These are phyloP conservation scores for Leccinum broughii DNA, from an alignment of 768 basidiomycete genomes.

Conservation along the genomic window DNA sequence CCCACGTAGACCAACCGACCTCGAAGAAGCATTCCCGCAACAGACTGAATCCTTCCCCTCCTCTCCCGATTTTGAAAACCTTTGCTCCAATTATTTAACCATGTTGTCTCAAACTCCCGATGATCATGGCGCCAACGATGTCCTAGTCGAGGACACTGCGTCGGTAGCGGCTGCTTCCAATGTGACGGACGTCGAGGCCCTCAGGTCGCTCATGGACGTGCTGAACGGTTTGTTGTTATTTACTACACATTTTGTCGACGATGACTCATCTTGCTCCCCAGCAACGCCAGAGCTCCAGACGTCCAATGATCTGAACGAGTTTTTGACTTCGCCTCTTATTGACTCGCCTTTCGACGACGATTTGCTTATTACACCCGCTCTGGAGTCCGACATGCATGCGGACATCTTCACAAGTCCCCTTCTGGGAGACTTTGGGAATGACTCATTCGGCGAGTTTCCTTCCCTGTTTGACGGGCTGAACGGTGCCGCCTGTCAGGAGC, in stretches of 20 bases:
- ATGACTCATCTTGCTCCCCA: neutral
- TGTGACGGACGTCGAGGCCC: constrained; percentile 31
- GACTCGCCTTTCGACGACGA: constrained; percentile 49
- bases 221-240: constrained; percentile 34
- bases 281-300: constrained; percentile 42
- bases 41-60: constrained; percentile 25
- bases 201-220: constrained; percentile 41
- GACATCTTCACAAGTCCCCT: constrained; percentile 46
- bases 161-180: constrained; percentile 23
- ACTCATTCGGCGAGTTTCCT: constrained; percentile 34
- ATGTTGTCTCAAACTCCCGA: constrained; percentile 61
- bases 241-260: rapidly evolving
- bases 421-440: constrained; percentile 35
- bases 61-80: constrained; percentile 41
- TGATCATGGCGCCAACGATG: constrained; percentile 37
- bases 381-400: constrained; percentile 37
- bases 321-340: constrained; percentile 47
- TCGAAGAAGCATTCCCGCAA: constrained; percentile 35
- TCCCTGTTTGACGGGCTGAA: constrained; percentile 34
- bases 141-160: constrained; percentile 32
- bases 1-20: constrained; percentile 41
- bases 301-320: constrained; percentile 41
- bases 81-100: constrained; percentile 64
- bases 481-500: constrained; percentile 15
- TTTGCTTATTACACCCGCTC: constrained; percentile 44